phyloP scores from a whole-genome alignment of 306 rosid species.

The Citrullus colocynthis region DNA sequence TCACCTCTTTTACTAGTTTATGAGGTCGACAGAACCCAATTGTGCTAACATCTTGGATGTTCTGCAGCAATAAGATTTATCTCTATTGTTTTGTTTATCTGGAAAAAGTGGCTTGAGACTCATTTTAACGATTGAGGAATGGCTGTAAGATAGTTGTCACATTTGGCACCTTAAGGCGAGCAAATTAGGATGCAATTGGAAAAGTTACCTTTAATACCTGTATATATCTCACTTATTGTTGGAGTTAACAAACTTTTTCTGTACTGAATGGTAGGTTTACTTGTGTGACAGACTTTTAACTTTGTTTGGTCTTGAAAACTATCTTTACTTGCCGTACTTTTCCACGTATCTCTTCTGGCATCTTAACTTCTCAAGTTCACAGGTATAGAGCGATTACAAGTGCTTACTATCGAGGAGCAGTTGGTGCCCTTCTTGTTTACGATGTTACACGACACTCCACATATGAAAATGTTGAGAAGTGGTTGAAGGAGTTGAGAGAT shows the following conservation, averaged over 20 bases:
- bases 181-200: background rate
- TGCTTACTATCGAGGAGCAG: constrained; percentile 56
- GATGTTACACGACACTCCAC: constrained; percentile 47
- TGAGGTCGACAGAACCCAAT: background rate
- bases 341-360: background rate
- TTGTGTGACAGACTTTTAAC: background rate
- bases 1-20: background rate
- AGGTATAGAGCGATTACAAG: constrained; percentile 53
- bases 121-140: background rate
- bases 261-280: background rate
- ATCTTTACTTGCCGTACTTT: background rate
- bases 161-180: background rate
- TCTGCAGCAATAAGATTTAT: background rate
- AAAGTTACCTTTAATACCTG: background rate
- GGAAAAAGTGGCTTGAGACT: background rate
- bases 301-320: background rate
- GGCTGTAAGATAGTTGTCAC: background rate
- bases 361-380: constrained; percentile 5
- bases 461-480: constrained; percentile 37
- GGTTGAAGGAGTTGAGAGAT: constrained; percentile 47
- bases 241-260: background rate
- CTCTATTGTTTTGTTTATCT: background rate
- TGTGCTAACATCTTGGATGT: background rate
- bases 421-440: constrained; percentile 43
- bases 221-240: background rate